Evolutionary conservation across 1,139 yeast genomes (phyloP).

Genomic region (Taphrina communis): DNA sequence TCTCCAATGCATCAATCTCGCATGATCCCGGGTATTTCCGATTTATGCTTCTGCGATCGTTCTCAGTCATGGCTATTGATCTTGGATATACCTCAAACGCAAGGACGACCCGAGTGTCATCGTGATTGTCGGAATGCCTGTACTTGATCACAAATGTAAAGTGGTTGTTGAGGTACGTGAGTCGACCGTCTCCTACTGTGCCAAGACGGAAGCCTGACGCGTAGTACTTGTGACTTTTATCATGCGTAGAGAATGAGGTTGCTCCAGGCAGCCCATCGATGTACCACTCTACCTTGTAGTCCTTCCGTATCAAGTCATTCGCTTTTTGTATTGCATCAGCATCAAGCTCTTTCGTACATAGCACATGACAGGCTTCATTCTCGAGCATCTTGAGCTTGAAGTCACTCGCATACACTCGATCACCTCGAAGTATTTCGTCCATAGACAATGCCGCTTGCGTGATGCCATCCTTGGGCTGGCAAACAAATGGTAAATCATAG

Average conservation of each 20-base stretch:
- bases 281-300: conserved; percentile 80
- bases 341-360: conserved; percentile 68
- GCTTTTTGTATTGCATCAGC: conserved; percentile 63
- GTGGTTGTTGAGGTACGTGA: conserved; percentile 74
- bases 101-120: conserved; percentile 66
- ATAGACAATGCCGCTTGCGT: conserved; percentile 70
- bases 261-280: conserved; percentile 85
- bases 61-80: conserved; percentile 52
- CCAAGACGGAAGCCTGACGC: conserved; percentile 91
- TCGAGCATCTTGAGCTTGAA: conserved; percentile 66
- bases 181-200: conserved; percentile 61
- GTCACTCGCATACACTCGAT: conserved; percentile 76
- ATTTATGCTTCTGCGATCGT: conserved; percentile 13
- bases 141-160: conserved; percentile 79
- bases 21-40: conserved; percentile 22
- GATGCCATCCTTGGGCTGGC: conserved; percentile 65
- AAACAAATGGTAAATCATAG: conserved; percentile 77
- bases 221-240: conserved; percentile 68
- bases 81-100: conserved; percentile 92
- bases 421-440: conserved; percentile 82
- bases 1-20: conserved; percentile 17
- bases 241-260: conserved; percentile 74
- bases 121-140: conserved; percentile 58
- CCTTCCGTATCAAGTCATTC: conserved; percentile 65
- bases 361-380: conserved; percentile 67